Percentiles rank a stretch among this genome's conserved stretches.
These are phyloP conservation scores for Sporothrix euskadiensis DNA, from an alignment of 2,329 filamentous ascomycete genomes.

Conservation along the genomic window DNA sequence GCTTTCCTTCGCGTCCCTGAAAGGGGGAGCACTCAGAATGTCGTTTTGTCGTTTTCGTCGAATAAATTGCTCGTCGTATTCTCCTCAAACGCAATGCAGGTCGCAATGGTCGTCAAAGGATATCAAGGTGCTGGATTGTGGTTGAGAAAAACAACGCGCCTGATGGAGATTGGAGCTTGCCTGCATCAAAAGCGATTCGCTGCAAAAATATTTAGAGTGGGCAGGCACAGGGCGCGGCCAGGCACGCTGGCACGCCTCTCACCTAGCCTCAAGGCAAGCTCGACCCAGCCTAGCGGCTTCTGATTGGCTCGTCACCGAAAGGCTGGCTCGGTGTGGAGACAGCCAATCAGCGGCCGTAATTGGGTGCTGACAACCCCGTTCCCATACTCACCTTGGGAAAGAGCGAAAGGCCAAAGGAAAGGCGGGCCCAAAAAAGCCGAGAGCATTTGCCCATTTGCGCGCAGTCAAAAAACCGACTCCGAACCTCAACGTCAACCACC, in stretches of 20 bases:
- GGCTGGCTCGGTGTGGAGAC: slow-evolving; percentile 14
- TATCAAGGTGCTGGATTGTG: not conserved
- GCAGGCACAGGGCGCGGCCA: not conserved
- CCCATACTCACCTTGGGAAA: slow-evolving; percentile 11
- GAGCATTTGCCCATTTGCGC: slow-evolving; percentile 31
- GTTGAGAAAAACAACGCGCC: not conserved
- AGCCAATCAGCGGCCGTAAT: slow-evolving; percentile 34
- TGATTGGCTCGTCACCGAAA: slow-evolving; percentile 32
- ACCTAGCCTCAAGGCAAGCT: not conserved
- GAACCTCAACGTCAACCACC: slow-evolving; percentile 31
- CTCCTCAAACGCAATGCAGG: not conserved
- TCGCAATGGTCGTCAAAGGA: not conserved
- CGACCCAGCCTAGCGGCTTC: slow-evolving; percentile 28
- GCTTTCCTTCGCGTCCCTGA: not conserved
- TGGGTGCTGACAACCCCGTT: slow-evolving; percentile 33
- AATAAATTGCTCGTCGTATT: not conserved
- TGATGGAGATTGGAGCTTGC: too few relatives aligned
- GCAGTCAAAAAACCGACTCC: slow-evolving; percentile 13
- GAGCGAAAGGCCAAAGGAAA: not conserved
- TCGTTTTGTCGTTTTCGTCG: not conserved
- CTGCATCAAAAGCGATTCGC: too few relatives aligned
- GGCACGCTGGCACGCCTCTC: not conserved
- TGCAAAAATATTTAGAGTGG: slow-evolving; percentile 21
- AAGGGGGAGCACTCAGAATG: not conserved
- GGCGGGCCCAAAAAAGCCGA: slow-evolving; percentile 28